Conservation (phyloP, 2,329 filamentous ascomycete species). For the Exophiala sp. region DNA sequence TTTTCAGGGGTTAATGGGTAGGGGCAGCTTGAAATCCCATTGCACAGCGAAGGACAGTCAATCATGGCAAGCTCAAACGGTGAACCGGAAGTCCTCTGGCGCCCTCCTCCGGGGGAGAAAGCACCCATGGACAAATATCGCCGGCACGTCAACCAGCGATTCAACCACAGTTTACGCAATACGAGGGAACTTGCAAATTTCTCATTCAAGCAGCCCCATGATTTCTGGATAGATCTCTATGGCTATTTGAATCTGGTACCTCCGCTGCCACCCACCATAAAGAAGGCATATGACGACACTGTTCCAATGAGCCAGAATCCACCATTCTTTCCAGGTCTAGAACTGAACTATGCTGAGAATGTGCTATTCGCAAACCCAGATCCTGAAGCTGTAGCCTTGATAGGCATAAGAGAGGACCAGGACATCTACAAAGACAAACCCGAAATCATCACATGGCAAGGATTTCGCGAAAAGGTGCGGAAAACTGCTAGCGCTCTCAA, state of each 20-base stretch:
- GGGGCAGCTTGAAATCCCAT: too few species aligned
- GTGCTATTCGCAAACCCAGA: constrained; percentile 37
- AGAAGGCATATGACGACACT: constrained; percentile 37
- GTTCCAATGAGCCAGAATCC: constrained; percentile 38
- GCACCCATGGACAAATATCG: constrained; percentile 26
- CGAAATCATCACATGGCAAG: constrained; percentile 34
- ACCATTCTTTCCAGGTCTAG: constrained; percentile 38
- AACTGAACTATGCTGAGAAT: constrained; percentile 42
- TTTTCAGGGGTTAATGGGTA: too few species aligned
- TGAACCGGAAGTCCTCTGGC: neutral
- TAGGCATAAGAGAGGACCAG: constrained; percentile 38
- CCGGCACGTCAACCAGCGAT: constrained; percentile 23
- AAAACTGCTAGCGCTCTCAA: constrained; percentile 37
- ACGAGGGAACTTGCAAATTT: constrained; percentile 41
- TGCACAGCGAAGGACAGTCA: too few species aligned
- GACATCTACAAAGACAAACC: constrained; percentile 22
- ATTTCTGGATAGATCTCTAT: constrained; percentile 46
- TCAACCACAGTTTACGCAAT: constrained; percentile 13
- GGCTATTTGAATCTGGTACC: constrained; percentile 35
- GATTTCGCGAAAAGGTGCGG: constrained; percentile 37
- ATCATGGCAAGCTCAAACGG: neutral
- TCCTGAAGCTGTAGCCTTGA: constrained; percentile 37
- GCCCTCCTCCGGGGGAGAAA: constrained; percentile 3
- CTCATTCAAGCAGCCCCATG: constrained; percentile 39
- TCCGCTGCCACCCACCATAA: constrained; percentile 32